phyloP scores from a whole-genome alignment of 768 basidiomycete genomes.

The Lactarius quietus region DNA sequence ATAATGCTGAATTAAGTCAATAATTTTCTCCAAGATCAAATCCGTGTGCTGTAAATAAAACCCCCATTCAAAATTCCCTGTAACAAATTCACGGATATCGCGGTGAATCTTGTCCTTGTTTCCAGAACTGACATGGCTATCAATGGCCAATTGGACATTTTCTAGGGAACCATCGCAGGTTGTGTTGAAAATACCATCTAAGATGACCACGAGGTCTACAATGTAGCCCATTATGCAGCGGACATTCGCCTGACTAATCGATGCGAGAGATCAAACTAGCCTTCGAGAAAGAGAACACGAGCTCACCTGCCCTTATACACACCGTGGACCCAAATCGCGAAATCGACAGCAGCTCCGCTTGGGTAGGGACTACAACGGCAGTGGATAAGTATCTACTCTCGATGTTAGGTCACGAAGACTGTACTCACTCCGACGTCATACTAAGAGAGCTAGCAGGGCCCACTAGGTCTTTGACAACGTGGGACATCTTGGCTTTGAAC shows the following conservation, averaged over 20 bases:
- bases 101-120: neutral
- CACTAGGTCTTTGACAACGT: conserved; percentile 5
- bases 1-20: neutral
- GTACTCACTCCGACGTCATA: neutral
- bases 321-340: neutral
- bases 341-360: neutral
- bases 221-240: conserved; percentile 14
- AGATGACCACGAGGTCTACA: conserved; percentile 8
- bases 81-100: neutral
- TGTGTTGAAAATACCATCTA: neutral
- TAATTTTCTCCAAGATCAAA: neutral
- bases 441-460: neutral
- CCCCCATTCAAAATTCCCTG: neutral
- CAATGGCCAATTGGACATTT: neutral
- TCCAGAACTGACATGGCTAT: neutral
- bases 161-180: neutral
- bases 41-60: neutral
- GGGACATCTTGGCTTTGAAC: conserved; percentile 11
- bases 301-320: conserved; percentile 5
- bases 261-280: neutral
- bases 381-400: neutral
- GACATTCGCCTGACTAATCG: neutral
- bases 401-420: too few species aligned
- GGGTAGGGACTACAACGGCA: neutral
- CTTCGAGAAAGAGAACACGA: too few species aligned